Percentiles rank a stretch among this genome's conserved stretches.
Evolutionary conservation across 805 yeast genomes (phyloP).

Genomic region (Kurtzmaniella cleridarum): DNA sequence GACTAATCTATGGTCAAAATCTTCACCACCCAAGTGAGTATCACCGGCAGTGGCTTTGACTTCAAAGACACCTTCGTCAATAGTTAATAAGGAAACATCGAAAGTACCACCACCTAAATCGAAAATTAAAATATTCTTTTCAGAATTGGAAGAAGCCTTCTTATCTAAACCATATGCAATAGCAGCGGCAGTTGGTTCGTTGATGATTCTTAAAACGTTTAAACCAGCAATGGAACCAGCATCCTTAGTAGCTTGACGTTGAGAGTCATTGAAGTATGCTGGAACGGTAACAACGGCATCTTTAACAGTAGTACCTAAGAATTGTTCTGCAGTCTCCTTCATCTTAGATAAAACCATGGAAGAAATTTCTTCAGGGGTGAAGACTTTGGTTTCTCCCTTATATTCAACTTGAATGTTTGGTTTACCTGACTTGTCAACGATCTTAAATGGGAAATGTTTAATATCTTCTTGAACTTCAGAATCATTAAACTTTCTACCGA

Average conservation of each 20-base stretch:
- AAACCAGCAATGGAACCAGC: constrained; percentile 44
- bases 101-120: constrained; percentile 98
- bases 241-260: constrained; percentile 41
- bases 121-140: constrained; percentile 85
- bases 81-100: constrained; percentile 82
- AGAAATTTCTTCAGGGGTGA: constrained; percentile 92
- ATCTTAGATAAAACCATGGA: constrained; percentile 89
- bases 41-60: constrained; percentile 94
- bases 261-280: constrained; percentile 40
- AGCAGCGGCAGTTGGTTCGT: constrained; percentile 44
- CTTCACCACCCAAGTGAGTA: constrained; percentile 97
- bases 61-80: constrained; percentile 89
- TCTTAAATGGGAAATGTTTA: constrained; percentile 86
- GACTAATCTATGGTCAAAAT: constrained; percentile 84
- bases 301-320: constrained; percentile 74
- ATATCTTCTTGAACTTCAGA: constrained; percentile 73
- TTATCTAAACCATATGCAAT: constrained; percentile 47
- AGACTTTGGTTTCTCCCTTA: constrained; percentile 80
- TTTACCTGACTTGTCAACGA: constrained; percentile 74
- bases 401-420: constrained; percentile 84
- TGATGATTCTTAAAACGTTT: constrained; percentile 38
- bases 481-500: constrained; percentile 76
- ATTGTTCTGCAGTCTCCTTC: constrained; percentile 92
- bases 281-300: constrained; percentile 42
- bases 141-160: constrained; percentile 47